Evolutionary conservation across 2,329 filamentous ascomycete species (phyloP).

Genomic region (Furcasterigmium furcatum): DNA sequence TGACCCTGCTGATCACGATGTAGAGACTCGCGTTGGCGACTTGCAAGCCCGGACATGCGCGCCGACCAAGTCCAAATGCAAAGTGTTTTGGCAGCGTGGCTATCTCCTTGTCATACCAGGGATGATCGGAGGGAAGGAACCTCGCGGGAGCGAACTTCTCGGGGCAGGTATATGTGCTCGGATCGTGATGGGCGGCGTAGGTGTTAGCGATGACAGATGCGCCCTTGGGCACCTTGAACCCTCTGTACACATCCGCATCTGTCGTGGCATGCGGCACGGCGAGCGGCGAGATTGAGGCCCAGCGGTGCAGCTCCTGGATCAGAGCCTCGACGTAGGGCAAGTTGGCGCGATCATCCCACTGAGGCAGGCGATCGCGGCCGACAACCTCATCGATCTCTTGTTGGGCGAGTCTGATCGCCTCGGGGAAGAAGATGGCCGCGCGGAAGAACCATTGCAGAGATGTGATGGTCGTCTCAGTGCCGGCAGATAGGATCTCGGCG

Average conservation of each 20-base stretch:
- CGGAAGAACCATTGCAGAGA: conserved; percentile 15
- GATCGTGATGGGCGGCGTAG: conserved; percentile 23
- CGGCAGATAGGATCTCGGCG: conserved; percentile 10
- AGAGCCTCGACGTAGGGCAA: conserved; percentile 26
- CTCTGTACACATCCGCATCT: conserved; percentile 43
- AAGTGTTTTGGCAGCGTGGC: conserved; percentile 7
- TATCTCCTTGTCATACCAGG: conserved; percentile 20
- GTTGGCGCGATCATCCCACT: conserved; percentile 17
- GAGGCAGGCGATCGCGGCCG: conserved; percentile 22
- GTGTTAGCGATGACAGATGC: conserved; percentile 35
- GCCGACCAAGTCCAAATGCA: conserved; percentile 34
- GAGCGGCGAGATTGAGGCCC: conserved; percentile 26
- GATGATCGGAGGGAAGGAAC: conserved; percentile 18
- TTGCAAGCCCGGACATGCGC: conserved; percentile 41
- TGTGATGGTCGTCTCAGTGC: conserved; percentile 23
- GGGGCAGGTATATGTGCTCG: conserved; percentile 16
- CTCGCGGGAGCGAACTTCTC: conserved; percentile 21
- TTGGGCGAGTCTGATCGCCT: conserved; percentile 17
- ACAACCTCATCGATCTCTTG: conserved; percentile 20
- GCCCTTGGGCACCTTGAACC: conserved; percentile 43
- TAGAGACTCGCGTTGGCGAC: conserved; percentile 47
- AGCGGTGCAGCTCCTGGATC: conserved; percentile 25
- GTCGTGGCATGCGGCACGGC: conserved; percentile 45
- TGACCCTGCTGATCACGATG: conserved; percentile 39
- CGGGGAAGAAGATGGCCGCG: conserved; percentile 18